Base-by-base conservation (phyloP, 148 eudicot genomes). In the Rhododendron ferrugineum region DNA sequence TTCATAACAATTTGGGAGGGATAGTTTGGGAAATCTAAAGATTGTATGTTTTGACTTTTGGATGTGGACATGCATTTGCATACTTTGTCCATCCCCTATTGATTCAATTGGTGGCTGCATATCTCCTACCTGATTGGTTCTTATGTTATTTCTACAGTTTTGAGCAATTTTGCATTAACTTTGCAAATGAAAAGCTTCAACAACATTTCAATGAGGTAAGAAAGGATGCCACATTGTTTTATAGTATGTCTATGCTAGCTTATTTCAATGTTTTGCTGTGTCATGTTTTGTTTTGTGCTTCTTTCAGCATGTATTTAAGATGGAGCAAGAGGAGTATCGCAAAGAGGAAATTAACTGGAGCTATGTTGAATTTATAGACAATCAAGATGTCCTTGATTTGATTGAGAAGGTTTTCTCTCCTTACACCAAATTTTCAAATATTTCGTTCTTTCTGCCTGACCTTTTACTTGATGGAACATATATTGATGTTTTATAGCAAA, bases 301-400 rank as follows among this genome's bases (percentile, higher is more conserved):
- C 37, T 84, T 91, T 52, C 95, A 97, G 99, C 99, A 97, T 84
- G 99, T 97, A 44, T 97, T 97, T 85, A 97, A 97, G 93, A 97
- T 97, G 99, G 99, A 97, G 96, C 99, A 97, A 89, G 99, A 97
- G 87, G 99, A 97, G 86, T 97, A 97, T 89, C 92, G 85, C 52
- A 93, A 90, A 78, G 99, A 97, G 91, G 98, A 89, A 89, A 97
- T 97, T 34, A 93, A 95, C 87, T 97, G 99, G 99, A 97, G 99
- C 87, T 97, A 97, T 87, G 95, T 97, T 88, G 99, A 94, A 84
- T 97, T 93, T 90, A 93, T 97, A 78, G 99, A 97, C 88, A 97
- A 97, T 86, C 99, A 97, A 88, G 99, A 97, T 92, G 99, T 97
- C 87, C 92, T 97, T 85, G 99, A 95, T 90, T 81, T 97, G 88